Percentiles rank a stretch among this genome's conserved stretches.
Evolutionary conservation across 2,329 filamentous ascomycete genomes (phyloP).

Genomic region (Thelonectria discophora): DNA sequence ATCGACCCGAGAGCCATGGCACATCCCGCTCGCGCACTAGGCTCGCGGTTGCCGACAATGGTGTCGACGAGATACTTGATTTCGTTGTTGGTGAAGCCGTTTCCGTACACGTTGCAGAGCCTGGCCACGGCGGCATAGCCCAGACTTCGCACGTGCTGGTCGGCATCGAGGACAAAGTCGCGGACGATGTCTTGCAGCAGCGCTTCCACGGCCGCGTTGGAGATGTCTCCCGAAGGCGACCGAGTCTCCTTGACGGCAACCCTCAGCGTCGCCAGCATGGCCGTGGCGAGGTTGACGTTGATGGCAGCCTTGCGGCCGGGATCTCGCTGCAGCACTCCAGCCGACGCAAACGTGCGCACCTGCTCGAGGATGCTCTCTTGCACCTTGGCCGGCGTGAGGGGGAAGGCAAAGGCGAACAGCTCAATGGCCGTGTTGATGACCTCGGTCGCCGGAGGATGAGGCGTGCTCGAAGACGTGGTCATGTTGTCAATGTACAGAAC

Average conservation of each 20-base stretch:
- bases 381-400: constrained; percentile 87
- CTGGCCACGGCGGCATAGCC: constrained; percentile 87
- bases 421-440: constrained; percentile 95
- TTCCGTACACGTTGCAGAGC: constrained; percentile 85
- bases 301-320: constrained; percentile 90
- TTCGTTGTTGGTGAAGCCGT: constrained; percentile 86
- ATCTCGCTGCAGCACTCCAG: constrained; percentile 81
- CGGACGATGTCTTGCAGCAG: constrained; percentile 79
- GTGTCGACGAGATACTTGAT: constrained; percentile 93
- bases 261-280: constrained; percentile 81
- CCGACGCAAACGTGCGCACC: constrained; percentile 86
- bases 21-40: constrained; percentile 91
- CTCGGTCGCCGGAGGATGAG: constrained; percentile 88
- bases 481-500: constrained; percentile 71
- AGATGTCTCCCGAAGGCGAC: constrained; percentile 76
- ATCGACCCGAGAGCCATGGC: constrained; percentile 93
- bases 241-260: constrained; percentile 84
- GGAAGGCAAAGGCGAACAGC: constrained; percentile 89
- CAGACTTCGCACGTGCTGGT: constrained; percentile 85
- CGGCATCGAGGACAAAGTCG: constrained; percentile 81
- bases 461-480: constrained; percentile 57
- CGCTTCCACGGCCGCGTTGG: constrained; percentile 79
- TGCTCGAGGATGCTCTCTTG: constrained; percentile 97
- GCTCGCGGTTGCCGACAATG: constrained; percentile 92
- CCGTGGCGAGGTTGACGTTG: constrained; percentile 86